Conservation (phyloP, 148 eudicot species). For the Rhododendron ovatum region DNA sequence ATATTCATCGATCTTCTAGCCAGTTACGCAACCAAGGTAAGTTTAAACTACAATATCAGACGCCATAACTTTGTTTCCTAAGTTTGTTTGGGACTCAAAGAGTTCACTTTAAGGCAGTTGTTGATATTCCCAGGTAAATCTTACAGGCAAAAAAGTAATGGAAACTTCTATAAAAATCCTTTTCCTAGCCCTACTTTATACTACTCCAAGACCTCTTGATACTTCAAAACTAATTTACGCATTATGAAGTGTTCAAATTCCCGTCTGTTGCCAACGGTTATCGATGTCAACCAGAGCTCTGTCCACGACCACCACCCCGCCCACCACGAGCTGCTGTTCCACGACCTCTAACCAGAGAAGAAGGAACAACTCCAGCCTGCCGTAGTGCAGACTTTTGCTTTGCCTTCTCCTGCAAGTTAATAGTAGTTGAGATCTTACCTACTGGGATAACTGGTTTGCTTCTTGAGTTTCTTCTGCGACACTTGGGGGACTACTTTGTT, state of each 20-base stretch:
- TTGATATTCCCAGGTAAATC: not conserved
- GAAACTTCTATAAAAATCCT: not conserved
- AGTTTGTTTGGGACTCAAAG: not conserved
- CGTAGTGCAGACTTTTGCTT: conserved; percentile 39
- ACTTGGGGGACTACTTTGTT: conserved; percentile 33
- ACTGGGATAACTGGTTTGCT: conserved; percentile 33
- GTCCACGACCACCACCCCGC: conserved; percentile 40
- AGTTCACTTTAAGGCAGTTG: not conserved
- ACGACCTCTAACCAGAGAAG: conserved; percentile 42
- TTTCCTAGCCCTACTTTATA: not conserved
- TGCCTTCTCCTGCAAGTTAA: conserved; percentile 60
- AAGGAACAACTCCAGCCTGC: conserved; percentile 22
- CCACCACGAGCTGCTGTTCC: conserved; percentile 44
- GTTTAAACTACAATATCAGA: not conserved
- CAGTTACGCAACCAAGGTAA: not conserved
- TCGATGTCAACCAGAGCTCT: conserved; percentile 32
- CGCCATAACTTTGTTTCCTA: not conserved
- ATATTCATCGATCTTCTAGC: not conserved
- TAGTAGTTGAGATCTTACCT: conserved; percentile 39
- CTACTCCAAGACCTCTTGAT: not conserved
- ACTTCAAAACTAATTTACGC: not conserved
- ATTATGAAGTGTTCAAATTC: not conserved
- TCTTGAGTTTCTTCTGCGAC: conserved; percentile 20
- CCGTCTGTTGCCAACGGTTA: not conserved
- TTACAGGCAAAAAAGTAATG: not conserved